phyloP scores from a whole-genome alignment of 2,329 filamentous ascomycete genomes.

The Alternaria brassicicola region DNA sequence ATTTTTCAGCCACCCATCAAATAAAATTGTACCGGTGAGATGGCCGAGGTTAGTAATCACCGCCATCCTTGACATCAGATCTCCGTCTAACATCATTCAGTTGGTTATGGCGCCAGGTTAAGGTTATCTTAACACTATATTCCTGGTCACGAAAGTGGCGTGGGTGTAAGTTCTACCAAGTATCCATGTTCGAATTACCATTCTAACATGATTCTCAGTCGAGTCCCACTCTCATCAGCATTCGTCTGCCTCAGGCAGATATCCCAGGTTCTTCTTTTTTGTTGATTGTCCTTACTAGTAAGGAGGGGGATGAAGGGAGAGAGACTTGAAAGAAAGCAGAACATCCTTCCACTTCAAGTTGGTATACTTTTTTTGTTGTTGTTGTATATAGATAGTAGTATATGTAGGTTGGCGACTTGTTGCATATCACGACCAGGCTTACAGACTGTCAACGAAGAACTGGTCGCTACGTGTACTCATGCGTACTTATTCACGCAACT shows the following conservation, averaged over 20 bases:
- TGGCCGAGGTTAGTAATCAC: neutral
- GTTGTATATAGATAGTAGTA: too few relatives aligned
- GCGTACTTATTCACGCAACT: neutral
- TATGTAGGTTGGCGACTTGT: too few relatives aligned
- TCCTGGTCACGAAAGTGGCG: conserved; percentile 48
- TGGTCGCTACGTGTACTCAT: neutral
- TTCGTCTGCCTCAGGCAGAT: conserved; percentile 28
- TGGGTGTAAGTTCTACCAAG: too few relatives aligned
- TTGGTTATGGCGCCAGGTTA: conserved; percentile 18
- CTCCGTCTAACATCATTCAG: neutral
- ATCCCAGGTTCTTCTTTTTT: conserved; percentile 31
- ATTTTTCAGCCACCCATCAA: neutral
- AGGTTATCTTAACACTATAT: conserved; percentile 14
- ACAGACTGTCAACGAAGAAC: neutral
- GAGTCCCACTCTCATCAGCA: conserved; percentile 49
- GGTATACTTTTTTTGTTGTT: too few relatives aligned
- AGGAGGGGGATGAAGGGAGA: too few relatives aligned
- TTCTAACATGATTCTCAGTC: too few relatives aligned
- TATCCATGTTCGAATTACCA: too few relatives aligned
- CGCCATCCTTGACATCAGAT: neutral
- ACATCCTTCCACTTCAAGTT: too few relatives aligned
- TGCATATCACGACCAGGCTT: neutral
- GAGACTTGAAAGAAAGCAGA: too few relatives aligned
- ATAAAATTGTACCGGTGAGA: conserved; percentile 5
- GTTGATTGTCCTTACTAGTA: too few relatives aligned